Base-by-base conservation (phyloP, 441 rosid species). In the Pelargonium fulgidum region DNA sequence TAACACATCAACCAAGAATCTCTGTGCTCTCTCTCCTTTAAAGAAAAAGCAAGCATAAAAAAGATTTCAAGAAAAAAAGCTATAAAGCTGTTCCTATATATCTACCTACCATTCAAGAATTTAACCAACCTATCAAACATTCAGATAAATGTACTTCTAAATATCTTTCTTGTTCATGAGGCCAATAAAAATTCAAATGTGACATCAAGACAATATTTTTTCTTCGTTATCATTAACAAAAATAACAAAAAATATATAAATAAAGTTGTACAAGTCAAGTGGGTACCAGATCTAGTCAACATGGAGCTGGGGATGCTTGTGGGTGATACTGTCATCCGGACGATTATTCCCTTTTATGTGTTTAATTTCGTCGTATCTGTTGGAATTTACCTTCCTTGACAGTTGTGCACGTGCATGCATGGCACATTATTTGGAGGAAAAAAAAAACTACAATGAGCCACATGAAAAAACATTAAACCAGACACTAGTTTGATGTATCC, bases 321-420 rank as follows among this genome's bases (percentile, higher is more conserved):
- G 19, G 65, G 62, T 68, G 62, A 69, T 36, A 64, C 71, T 71
- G 72, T 72, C 77, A 77, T 70, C 66, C 63, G 70, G 83, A 82
- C 79, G 80, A 78, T 83, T 78, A 77, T 81, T 78, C 82, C 80
- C 86, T 81, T 84, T 81, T 79, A 78, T 77, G 76, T 74, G 75
- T 62, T 68, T 73, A 29, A 10, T 81, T 83, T 84, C 83, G 82
- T 88, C 85, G 86, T 82, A 82, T 85, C 71, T 67, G 17, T 76
- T 79, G 84, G 82, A 76, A 41, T 70, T 86, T 70, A 63, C 72
- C 68, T 80, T 66, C 73, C 70, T 75, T 63, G 73, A 72, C 86
- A 75, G 81, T 73, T 80, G 82, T 83, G 75, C 84, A 85, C 81
- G 83, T 86, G 81, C 71, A 76, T 79, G 73, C 86, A 80, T 78